A percentile compares a stretch with the other conserved stretches of the same genome.
Evolutionary conservation across 805 yeast genomes (phyloP).

Genomic region (Zygosaccharomyces kombuchaensis): DNA sequence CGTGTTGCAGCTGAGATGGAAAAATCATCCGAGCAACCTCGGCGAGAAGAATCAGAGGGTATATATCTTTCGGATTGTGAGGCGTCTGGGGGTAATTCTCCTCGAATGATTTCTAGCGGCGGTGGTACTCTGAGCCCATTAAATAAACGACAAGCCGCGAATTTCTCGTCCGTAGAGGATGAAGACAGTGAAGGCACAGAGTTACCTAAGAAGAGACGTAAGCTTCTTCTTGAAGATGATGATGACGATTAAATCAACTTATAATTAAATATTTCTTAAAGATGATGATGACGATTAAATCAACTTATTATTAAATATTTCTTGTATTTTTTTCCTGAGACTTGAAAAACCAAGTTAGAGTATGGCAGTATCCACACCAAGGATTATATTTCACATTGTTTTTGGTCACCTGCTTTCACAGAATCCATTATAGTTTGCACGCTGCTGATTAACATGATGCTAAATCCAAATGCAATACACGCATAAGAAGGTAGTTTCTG

Average conservation of each 20-base stretch:
- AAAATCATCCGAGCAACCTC: not conserved
- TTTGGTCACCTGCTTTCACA: constrained; percentile 39
- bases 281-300: constrained; percentile 12
- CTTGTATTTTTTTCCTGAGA: not conserved
- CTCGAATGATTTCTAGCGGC: not conserved
- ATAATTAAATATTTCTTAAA: constrained; percentile 7
- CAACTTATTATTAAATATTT: not conserved
- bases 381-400: constrained; percentile 43
- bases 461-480: constrained; percentile 66
- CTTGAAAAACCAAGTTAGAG: not conserved
- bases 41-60: not conserved
- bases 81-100: constrained; percentile 4
- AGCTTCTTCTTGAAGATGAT: constrained; percentile 30
- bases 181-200: constrained; percentile 6
- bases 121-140: not conserved
- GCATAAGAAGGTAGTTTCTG: constrained; percentile 54
- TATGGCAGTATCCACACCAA: not conserved
- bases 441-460: constrained; percentile 78
- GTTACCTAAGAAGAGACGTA: constrained; percentile 23
- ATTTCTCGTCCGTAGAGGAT: not conserved
- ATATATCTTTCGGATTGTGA: constrained; percentile 5
- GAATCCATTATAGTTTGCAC: constrained; percentile 59
- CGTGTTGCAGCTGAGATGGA: constrained; percentile 15
- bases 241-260: constrained; percentile 8
- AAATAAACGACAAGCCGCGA: not conserved